Evolutionary conservation across 1,139 yeast genomes (phyloP), one percentile per base, ranked within the genome.

Genomic region (Yamadazyma diospyri): DNA sequence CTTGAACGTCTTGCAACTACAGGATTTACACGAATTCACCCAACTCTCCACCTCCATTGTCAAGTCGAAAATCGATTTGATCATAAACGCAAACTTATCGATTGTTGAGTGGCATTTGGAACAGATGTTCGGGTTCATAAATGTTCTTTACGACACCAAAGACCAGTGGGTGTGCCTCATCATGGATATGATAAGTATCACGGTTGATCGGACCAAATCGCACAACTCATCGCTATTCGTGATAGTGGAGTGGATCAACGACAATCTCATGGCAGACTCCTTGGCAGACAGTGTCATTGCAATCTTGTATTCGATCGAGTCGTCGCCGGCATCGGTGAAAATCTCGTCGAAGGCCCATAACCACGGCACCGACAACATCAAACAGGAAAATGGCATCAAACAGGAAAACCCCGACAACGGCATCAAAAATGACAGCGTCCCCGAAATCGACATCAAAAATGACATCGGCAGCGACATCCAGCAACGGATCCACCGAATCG

Each of bases 281-380:
- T 76, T 92, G 46, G 98, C 98, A 0, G 99, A 92, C 52, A 82
- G 97, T 27, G 86, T 88, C 2, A 74, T 94, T 39, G 96, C 97
- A 1, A 87, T 92, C 27, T 61, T 92, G 23, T 72, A 92, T 55
- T 85, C 95, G 27, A 94, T 92, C 27, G 98, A 92, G 53, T 81
- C 96, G 0, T 81, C 96, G 0, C 97, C 97, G 3, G 95, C 96
- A 0, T 86, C 97, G 4, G 96, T 92, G 17, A 92, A 88, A 51
- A 57, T 87, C 41, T 79, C 95, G 9, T 78, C 94, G 3, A 69
- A 70, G 35, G 49, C 67, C 1, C 81, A 82, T 47, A 47, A 59
- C 5, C 84, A 78, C 47, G 51, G 49, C 43, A 43, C 16, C 35
- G 10, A 27, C 14, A 22, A 14, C 5, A 53, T 57, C 30, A 32